phyloP scores from a whole-genome alignment of 306 rosid species.

The Carpinus fangiana region DNA sequence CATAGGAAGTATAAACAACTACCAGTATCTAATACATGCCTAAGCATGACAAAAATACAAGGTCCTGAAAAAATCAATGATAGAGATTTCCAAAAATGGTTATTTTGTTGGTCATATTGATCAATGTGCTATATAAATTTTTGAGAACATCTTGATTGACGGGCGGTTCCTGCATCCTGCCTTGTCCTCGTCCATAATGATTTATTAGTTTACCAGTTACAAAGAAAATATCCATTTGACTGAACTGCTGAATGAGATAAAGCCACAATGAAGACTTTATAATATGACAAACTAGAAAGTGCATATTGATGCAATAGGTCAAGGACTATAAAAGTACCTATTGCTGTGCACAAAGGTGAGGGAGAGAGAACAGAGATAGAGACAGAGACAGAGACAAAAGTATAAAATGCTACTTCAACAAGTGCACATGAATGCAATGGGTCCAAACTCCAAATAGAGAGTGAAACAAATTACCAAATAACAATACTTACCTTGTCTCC shows the following conservation, averaged over 20 bases:
- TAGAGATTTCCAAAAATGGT: too few relatives aligned
- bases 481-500: constrained; percentile 77
- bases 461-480: neutral
- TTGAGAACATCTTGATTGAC: too few relatives aligned
- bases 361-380: neutral
- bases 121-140: too few relatives aligned
- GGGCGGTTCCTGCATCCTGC: too few relatives aligned
- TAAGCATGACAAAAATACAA: too few relatives aligned
- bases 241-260: too few relatives aligned
- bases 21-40: too few relatives aligned
- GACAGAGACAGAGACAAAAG: neutral
- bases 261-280: too few relatives aligned
- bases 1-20: too few relatives aligned
- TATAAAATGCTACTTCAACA: neutral
- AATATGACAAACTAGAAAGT: neutral
- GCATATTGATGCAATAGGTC: neutral
- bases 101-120: too few relatives aligned
- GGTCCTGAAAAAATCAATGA: too few relatives aligned
- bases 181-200: neutral
- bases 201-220: neutral
- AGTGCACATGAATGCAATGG: neutral
- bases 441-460: neutral
- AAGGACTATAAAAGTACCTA: neutral
- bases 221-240: too few relatives aligned
- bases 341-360: neutral